Evolutionary conservation across 2,329 filamentous ascomycete genomes (phyloP).

Genomic region (Claviceps digitariae): DNA sequence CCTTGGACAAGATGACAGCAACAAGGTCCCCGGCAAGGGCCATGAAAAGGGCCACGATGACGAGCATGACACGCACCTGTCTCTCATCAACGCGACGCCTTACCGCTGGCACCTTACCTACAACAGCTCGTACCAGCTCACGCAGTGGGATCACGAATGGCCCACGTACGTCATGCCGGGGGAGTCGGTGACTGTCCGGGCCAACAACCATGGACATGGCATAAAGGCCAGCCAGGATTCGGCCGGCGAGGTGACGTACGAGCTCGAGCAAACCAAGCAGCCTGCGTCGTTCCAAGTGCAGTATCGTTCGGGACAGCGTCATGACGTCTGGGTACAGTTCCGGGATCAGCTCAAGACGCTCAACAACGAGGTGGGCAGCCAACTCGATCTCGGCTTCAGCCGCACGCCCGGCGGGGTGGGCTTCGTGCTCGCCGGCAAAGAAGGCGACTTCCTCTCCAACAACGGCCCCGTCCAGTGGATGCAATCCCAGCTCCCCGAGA

Average conservation of each 20-base stretch:
- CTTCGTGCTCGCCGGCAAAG: conserved; percentile 18
- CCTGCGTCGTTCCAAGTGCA: conserved; percentile 16
- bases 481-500: conserved; percentile 13
- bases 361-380: conserved; percentile 4
- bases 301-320: conserved; percentile 6
- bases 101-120: conserved; percentile 15
- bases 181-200: conserved; percentile 7
- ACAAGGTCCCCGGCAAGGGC: too few relatives aligned
- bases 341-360: conserved; percentile 12
- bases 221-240: conserved; percentile 7
- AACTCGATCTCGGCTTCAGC: conserved; percentile 9
- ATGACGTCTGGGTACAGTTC: conserved; percentile 10
- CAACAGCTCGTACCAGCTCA: conserved; percentile 10
- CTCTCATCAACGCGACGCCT: conserved; percentile 21
- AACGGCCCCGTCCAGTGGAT: conserved; percentile 17
- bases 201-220: background rate
- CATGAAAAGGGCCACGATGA: background rate
- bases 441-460: conserved; percentile 17
- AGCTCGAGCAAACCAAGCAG: conserved; percentile 14
- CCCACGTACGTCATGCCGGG: conserved; percentile 16
- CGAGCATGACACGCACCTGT: conserved; percentile 9
- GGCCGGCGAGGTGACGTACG: conserved; percentile 17
- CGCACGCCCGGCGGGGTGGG: conserved; percentile 10
- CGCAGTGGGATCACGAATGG: conserved; percentile 11
- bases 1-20: background rate